Conservation (phyloP, 768 basidiomycete species). For the Russula foetens region DNA sequence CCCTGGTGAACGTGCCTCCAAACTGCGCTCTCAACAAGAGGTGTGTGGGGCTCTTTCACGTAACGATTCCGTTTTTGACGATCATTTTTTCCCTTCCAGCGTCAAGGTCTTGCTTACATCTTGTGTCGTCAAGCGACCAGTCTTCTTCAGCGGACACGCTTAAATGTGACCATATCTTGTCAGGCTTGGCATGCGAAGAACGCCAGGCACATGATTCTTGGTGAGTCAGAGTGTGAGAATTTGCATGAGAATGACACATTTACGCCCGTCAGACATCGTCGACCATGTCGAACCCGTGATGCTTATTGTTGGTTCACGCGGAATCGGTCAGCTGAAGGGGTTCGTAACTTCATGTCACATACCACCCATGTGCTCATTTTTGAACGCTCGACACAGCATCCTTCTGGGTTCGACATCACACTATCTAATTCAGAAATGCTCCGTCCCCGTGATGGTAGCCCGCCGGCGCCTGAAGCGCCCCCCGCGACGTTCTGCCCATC, state of each 20-base stretch:
- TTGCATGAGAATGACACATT: background rate
- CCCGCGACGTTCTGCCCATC: slow-evolving; percentile 70
- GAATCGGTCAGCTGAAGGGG: slow-evolving; percentile 83
- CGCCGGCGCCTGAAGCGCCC: slow-evolving; percentile 86
- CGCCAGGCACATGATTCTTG: slow-evolving; percentile 78
- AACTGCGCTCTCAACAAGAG: slow-evolving; percentile 88
- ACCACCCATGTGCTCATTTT: background rate
- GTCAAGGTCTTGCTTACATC: slow-evolving; percentile 82
- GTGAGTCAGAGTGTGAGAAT: slow-evolving; percentile 27
- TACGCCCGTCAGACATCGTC: slow-evolving; percentile 52
- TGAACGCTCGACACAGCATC: slow-evolving; percentile 42
- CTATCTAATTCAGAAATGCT: slow-evolving; percentile 90
- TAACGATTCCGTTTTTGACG: background rate
- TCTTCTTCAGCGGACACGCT: slow-evolving; percentile 80
- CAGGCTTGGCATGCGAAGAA: slow-evolving; percentile 99
- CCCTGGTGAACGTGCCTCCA: slow-evolving; percentile 63
- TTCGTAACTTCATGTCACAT: slow-evolving; percentile 29
- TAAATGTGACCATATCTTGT: slow-evolving; percentile 82
- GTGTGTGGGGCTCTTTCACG: slow-evolving; percentile 33
- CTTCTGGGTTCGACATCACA: slow-evolving; percentile 92
- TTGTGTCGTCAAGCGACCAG: slow-evolving; percentile 85
- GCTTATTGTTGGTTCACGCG: slow-evolving; percentile 94
- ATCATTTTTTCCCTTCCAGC: slow-evolving; percentile 35
- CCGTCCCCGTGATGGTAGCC: slow-evolving; percentile 95
- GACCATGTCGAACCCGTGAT: slow-evolving; percentile 83